A percentile compares a stretch with the other conserved stretches of the same genome.
These are phyloP conservation scores for Diddensiella santjacobensis DNA, from an alignment of 805 yeast species.

Conservation along the genomic window DNA sequence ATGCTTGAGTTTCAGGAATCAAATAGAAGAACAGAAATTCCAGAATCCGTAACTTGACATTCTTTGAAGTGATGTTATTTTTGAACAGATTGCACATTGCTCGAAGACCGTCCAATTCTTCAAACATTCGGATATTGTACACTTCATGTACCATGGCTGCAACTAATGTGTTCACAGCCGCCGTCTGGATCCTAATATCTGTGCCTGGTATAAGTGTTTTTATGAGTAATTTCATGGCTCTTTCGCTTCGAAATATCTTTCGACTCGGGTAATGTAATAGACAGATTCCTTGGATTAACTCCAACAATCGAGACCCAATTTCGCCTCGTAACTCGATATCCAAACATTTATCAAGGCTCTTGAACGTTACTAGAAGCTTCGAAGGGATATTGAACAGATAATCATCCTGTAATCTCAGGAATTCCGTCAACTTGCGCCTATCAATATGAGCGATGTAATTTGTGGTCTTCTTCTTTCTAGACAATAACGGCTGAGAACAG, in stretches of 20 bases:
- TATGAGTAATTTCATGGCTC: constrained; percentile 35
- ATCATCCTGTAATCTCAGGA: constrained; percentile 42
- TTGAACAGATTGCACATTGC: constrained; percentile 46
- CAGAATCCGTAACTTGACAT: constrained; percentile 57
- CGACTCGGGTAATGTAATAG: constrained; percentile 57
- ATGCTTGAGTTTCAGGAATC: constrained; percentile 49
- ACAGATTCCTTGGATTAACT: constrained; percentile 55
- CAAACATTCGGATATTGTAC: constrained; percentile 56
- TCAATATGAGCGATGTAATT: constrained; percentile 3
- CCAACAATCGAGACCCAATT: constrained; percentile 24
- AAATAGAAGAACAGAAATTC: constrained; percentile 69
- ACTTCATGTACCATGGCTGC: constrained; percentile 56
- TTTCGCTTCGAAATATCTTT: constrained; percentile 44
- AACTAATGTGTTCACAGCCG: constrained; percentile 51
- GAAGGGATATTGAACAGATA: constrained; percentile 50
- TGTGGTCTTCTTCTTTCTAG: constrained; percentile 1
- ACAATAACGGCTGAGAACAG: background rate
- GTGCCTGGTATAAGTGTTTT: constrained; percentile 24
- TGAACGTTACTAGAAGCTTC: constrained; percentile 33
- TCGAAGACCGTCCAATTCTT: constrained; percentile 51
- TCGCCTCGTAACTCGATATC: constrained; percentile 6
- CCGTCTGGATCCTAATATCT: constrained; percentile 31
- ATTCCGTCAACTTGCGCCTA: constrained; percentile 7
- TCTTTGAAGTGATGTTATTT: constrained; percentile 41
- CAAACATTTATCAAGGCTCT: constrained; percentile 10